phyloP scores from a whole-genome alignment of 1,284 basidiomycete species.

The Trichosporon asahii region DNA sequence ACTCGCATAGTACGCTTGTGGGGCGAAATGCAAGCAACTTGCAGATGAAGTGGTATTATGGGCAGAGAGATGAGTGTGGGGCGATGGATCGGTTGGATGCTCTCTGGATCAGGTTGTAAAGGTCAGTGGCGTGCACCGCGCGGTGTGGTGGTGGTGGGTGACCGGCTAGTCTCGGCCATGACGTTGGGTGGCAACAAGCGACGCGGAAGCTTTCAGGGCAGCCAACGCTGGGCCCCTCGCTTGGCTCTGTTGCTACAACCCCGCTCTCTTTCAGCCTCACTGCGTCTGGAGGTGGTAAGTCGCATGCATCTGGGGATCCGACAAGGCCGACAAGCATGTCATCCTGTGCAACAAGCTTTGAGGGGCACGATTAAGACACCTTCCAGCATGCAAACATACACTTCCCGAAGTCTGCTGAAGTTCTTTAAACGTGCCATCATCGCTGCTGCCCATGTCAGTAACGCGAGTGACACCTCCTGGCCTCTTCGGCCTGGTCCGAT shows the following conservation, averaged over 20 bases:
- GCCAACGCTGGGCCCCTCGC: not conserved
- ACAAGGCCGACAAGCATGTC: not conserved
- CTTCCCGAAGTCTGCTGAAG: not conserved
- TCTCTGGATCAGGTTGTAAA: not conserved
- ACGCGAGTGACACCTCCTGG: not conserved
- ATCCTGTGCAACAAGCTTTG: not conserved
- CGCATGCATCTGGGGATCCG: not conserved
- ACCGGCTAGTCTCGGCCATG: not conserved
- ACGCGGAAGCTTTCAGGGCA: conserved; percentile 1
- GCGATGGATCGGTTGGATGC: not conserved
- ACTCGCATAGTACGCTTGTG: conserved; percentile 1
- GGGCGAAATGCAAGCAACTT: not conserved
- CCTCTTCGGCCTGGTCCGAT: not conserved
- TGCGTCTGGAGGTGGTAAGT: not conserved
- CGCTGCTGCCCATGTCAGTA: not conserved
- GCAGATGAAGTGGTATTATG: not conserved
- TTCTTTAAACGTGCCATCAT: not conserved
- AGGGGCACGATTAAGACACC: not conserved
- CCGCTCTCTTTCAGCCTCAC: not conserved
- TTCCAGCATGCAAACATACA: not conserved
- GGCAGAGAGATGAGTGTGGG: conserved; percentile 4
- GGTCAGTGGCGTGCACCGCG: not conserved
- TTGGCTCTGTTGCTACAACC: not conserved
- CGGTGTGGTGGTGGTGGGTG: not conserved
- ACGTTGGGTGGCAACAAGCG: not conserved